Conservation (phyloP, 257 asterid genomes). For the Datura wrightii region DNA sequence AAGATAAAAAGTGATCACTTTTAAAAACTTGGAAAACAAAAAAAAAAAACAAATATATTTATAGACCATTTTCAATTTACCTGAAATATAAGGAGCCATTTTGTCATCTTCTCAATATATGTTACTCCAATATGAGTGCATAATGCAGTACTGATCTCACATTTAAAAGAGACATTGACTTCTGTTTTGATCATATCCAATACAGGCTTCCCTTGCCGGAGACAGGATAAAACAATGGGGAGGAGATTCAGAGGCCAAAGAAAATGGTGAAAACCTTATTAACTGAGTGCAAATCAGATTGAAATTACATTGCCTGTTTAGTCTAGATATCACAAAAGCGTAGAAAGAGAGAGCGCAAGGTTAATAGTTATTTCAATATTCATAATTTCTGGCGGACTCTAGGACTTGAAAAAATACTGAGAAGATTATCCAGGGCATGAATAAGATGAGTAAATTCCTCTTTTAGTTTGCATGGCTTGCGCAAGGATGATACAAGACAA, state of each 20-base stretch:
- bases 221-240: slow-evolving; percentile 60
- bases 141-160: not conserved
- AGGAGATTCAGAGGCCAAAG: slow-evolving; percentile 41
- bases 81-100: too few species aligned
- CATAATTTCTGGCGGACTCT: not conserved
- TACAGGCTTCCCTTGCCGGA: slow-evolving; percentile 54
- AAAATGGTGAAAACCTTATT: not conserved
- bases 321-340: not conserved
- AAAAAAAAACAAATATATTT: too few species aligned
- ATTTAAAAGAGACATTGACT: not conserved
- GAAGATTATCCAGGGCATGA: not conserved
- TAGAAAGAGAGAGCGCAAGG: too few species aligned
- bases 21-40: too few species aligned
- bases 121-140: not conserved
- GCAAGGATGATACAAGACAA: not conserved
- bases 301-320: not conserved
- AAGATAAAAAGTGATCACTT: not conserved
- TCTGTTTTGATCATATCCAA: not conserved
- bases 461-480: not conserved
- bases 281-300: not conserved
- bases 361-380: too few species aligned
- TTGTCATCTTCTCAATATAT: not conserved
- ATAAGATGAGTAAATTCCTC: not conserved
- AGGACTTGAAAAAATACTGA: not conserved
- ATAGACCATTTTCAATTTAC: not conserved